Base-by-base conservation (phyloP, 352 stramenopile species). In the Globisporangium rhizosaccharum region DNA sequence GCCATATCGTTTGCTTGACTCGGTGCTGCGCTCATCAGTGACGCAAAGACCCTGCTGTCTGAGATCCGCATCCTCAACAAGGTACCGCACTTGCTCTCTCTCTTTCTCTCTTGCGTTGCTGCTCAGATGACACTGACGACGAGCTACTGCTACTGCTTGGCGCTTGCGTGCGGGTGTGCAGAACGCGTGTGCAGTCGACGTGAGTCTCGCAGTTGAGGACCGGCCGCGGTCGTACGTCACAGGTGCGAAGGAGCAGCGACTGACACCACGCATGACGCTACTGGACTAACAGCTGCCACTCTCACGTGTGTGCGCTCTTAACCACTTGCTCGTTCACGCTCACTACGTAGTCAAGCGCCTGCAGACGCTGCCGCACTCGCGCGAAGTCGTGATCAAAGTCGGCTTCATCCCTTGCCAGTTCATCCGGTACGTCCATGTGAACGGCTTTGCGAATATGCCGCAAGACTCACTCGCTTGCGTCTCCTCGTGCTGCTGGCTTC, bases 11-110 rank as follows among this genome's bases (percentile, higher is more conserved):
- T n/a, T n/a, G n/a, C n/a, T n/a, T n/a, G n/a, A n/a, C n/a, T n/a
- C n/a, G n/a, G 25, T 25, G 28, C 46, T 36, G 30, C 30, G 30
- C 30, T 36, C 30, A 36, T 36, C 44, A 90, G 81, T 4, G 72
- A 82, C 14, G 57, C 61, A 7, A 91, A 91, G 69, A 81, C 82
- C 50, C 56, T 91, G 51, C 39, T 91, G 53, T 82, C 79, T 0
- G 79, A 91, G 60, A 64, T 91, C n/a, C 72, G 77, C 30, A 73
- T 91, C 37, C 60, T 89, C 23, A 91, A 91, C 66, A 89, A 89
- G 70, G 80, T 82, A 45, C 9, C 45, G 39, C 6, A 25, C 14
- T 9, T 26, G 1, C 18, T 12, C 8, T 6, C 4, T 53, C 28
- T 12, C 18, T 50, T 15, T 55, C 23, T 45, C 36, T 8, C 33